A percentile compares a stretch with the other conserved stretches of the same genome.
Conservation (phyloP, 345 rosid genomes). For the Adansonia digitata region DNA sequence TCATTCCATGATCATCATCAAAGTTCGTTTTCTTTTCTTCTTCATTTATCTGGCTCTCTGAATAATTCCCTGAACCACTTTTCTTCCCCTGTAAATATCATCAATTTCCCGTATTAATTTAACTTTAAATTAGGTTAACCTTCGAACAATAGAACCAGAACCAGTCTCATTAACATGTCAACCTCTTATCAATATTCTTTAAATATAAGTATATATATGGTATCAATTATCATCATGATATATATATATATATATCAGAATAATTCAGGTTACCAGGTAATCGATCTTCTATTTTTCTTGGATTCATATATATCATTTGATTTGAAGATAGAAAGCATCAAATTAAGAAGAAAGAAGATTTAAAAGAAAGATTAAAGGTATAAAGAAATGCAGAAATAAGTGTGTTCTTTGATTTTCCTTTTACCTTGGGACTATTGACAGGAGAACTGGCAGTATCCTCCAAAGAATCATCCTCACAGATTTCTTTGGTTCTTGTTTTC, state of each 20-base stretch:
- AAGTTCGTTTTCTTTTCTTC: constrained; percentile 26
- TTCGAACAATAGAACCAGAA: background rate
- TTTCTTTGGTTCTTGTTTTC: constrained; percentile 45
- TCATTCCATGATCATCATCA: constrained; percentile 17
- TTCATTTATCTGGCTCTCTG: constrained; percentile 20
- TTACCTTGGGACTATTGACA: constrained; percentile 74
- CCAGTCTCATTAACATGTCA: background rate
- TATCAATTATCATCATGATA: background rate
- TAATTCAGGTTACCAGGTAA: constrained; percentile 35
- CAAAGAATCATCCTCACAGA: constrained; percentile 61
- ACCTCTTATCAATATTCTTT: background rate
- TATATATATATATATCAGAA: too few relatives aligned
- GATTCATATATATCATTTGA: constrained; percentile 31
- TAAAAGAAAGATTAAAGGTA: background rate
- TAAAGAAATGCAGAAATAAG: background rate
- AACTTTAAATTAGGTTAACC: constrained; percentile 12
- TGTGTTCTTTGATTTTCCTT: background rate
- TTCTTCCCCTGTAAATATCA: constrained; percentile 29
- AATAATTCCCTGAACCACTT: constrained; percentile 17
- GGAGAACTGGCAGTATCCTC: constrained; percentile 97
- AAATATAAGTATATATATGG: background rate
- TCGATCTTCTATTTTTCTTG: constrained; percentile 36
- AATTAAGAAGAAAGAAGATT: background rate
- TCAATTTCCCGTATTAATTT: background rate
- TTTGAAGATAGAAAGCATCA: constrained; percentile 28